Base-by-base conservation (phyloP, 2,329 filamentous ascomycete genomes). In the Coleophoma cylindrospora region DNA sequence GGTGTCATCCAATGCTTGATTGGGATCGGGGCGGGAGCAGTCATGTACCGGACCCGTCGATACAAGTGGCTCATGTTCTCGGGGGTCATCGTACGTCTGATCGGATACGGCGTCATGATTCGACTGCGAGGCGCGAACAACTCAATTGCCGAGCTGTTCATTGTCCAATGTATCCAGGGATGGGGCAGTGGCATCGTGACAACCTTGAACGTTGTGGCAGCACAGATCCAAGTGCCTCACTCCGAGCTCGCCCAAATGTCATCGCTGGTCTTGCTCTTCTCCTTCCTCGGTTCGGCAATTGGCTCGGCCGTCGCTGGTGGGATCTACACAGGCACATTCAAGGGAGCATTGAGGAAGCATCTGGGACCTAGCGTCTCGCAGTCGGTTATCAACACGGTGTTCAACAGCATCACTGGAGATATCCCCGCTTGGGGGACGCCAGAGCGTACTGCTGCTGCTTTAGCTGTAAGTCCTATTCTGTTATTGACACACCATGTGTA, bases 101-200 rank as follows among this genome's bases (percentile, higher is more conserved):
- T 77, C 33, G 74, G 75, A 5, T 77, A 77, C 51, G 74, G 73
- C 3, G 57, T 76, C 32, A 78, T 78, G 75, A 65, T 77, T 32
- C 68, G 74, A 2, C 67, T 77, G 9, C 69, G 74, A 4, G 72
- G 56, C 66, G 47, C 47, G 1, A 45, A 54, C 36, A 76, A 72
- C 57, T 69, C 69, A 4, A 54, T 64, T 0, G 70, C 65, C 8
- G 75, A 78, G 59, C 64, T 77, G 1, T 74, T 76, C 54, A 54
- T 71, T 22, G 70, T 75, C 1, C 75, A 78, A 55, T 58, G 71
- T 27, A 64, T 77, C 10, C 75, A 78, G 54, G 74, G 74, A 2
- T 55, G 73, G 4, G 75, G 75, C 4, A 70, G 66, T 43, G 74
- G 75, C 2, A 66, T 76, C 22, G 67, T 77, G 12, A 64, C 70